A percentile compares a stretch with the other conserved stretches of the same genome.
These are phyloP conservation scores for Globisporangium cystogenes DNA, from an alignment of 352 stramenopile genomes.

Conservation along the genomic window DNA sequence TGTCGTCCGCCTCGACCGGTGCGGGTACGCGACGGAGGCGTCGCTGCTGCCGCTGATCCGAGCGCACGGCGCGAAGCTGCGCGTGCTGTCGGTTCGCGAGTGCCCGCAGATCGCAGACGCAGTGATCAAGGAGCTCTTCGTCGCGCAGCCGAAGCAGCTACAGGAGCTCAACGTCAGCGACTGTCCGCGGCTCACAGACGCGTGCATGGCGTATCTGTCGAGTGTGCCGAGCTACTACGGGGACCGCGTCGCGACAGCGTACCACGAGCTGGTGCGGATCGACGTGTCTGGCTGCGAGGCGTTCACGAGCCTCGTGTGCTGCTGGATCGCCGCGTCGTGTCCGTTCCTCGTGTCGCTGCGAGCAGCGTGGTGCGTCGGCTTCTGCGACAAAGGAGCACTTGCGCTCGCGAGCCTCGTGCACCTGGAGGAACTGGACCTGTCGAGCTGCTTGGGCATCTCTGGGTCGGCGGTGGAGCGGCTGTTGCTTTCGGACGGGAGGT, in stretches of 20 bases:
- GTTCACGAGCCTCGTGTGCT: slow-evolving; percentile 51
- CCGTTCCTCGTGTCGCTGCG: slow-evolving; percentile 45
- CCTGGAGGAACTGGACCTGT: slow-evolving; percentile 54
- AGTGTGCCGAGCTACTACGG: slow-evolving; percentile 51
- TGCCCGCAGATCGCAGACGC: slow-evolving; percentile 31
- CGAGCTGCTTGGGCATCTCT: slow-evolving; percentile 33
- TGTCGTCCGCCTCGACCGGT: slow-evolving; percentile 40
- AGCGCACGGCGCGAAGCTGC: slow-evolving; percentile 21
- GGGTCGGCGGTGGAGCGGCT: slow-evolving; percentile 40
- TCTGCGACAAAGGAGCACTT: slow-evolving; percentile 57
- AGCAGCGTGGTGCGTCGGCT: slow-evolving; percentile 24
- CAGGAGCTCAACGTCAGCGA: slow-evolving; percentile 55
- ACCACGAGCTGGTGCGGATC: slow-evolving; percentile 32
- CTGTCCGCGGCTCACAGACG: slow-evolving; percentile 43
- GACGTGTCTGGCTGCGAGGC: slow-evolving; percentile 49
- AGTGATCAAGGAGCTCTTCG: slow-evolving; percentile 45
- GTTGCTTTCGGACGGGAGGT: slow-evolving; percentile 29
- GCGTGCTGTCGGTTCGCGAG: slow-evolving; percentile 32
- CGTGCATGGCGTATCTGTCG: slow-evolving; percentile 47
- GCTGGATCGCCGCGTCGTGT: slow-evolving; percentile 58
- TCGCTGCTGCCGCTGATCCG: slow-evolving; percentile 34
- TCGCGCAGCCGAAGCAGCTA: slow-evolving; percentile 33
- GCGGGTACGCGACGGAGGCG: slow-evolving; percentile 31
- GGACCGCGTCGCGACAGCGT: slow-evolving; percentile 32
- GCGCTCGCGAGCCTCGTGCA: slow-evolving; percentile 40